phyloP scores from a whole-genome alignment of 148 eudicot genomes.

The Rhododendron griersonianum region DNA sequence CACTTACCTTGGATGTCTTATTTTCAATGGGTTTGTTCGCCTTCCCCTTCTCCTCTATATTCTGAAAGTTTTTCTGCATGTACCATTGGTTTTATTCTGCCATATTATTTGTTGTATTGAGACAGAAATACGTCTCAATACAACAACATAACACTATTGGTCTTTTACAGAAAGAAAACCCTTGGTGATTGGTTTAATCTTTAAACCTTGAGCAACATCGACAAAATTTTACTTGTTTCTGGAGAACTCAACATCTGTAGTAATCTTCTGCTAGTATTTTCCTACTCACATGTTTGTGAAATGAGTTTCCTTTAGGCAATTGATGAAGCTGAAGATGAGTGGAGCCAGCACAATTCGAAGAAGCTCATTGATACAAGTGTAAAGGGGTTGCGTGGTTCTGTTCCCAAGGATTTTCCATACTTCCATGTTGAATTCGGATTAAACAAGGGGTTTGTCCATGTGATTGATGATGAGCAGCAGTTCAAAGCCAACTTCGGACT shows the following conservation, averaged over 20 bases:
- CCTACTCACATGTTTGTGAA: neutral
- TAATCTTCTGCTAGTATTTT: neutral
- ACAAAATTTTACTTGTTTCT: neutral
- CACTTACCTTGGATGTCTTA: neutral
- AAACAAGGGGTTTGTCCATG: slow-evolving; percentile 88
- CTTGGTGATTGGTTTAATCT: neutral
- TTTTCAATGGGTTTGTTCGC: neutral
- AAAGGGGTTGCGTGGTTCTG: slow-evolving; percentile 78
- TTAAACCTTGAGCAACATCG: neutral
- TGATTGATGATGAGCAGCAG: slow-evolving; percentile 70
- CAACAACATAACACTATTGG: neutral
- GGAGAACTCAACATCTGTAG: neutral
- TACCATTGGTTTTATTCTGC: neutral
- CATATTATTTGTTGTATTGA: neutral
- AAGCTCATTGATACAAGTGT: slow-evolving; percentile 81
- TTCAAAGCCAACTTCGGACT: slow-evolving; percentile 76
- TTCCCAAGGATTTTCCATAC: slow-evolving; percentile 90
- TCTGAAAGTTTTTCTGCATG: neutral
- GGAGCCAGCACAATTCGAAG: slow-evolving; percentile 97
- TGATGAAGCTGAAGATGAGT: slow-evolving; percentile 96
- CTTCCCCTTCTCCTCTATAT: neutral
- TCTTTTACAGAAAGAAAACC: neutral
- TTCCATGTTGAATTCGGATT: slow-evolving; percentile 93
- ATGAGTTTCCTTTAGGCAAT: slow-evolving; percentile 56
- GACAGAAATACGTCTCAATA: neutral